Base-by-base conservation (phyloP, 768 basidiomycete genomes). In the Leucocoprinus sp. region DNA sequence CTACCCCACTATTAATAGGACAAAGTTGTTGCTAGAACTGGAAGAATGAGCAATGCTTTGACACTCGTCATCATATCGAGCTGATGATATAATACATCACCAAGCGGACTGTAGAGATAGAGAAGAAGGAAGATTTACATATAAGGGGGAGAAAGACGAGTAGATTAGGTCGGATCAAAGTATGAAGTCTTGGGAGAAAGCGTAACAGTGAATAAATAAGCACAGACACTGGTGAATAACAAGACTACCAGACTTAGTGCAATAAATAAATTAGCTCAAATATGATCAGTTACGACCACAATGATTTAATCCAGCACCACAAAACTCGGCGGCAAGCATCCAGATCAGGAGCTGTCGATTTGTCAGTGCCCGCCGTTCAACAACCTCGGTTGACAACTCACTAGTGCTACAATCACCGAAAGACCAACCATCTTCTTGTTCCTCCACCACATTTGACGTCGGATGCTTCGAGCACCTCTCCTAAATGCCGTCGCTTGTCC, bases 401-500 rank as follows among this genome's bases (percentile, higher is more conserved):
- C 82, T 59, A 91, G 52, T 12, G 60, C 81, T n/a, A 93, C 84
- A 23, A 91, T 58, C 15, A 82, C 66, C 44, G 76, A 75, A 22
- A 98, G 64, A 5, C 71, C 76, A 52, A 84, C 49, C 19, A 82
- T 71, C 64, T 82, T 85, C 55, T 65, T 78, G 52, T 84, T 90
- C 65, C 76, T 79, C 89, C 89, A 92, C 83, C 88, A 90, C 85
- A 90, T 89, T 60, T 89, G 78, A 47, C 87, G 70, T 31, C 90
- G 68, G 17, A 84, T 82, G n/a, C 72, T 80, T 34, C 90, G 70
- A 12, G 93, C 93, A 5, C 93, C 93, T 41, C 93, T 69, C 37
- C 91, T 68, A 67, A 99, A 99, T 5, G 90, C 91, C 2, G 88
- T 89, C 3, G 95, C 92, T 63, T 98, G 93, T 8, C 82, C 84